Base-by-base conservation (phyloP, 2,329 filamentous ascomycete species). In the Ceratocystis cacaofunesta region DNA sequence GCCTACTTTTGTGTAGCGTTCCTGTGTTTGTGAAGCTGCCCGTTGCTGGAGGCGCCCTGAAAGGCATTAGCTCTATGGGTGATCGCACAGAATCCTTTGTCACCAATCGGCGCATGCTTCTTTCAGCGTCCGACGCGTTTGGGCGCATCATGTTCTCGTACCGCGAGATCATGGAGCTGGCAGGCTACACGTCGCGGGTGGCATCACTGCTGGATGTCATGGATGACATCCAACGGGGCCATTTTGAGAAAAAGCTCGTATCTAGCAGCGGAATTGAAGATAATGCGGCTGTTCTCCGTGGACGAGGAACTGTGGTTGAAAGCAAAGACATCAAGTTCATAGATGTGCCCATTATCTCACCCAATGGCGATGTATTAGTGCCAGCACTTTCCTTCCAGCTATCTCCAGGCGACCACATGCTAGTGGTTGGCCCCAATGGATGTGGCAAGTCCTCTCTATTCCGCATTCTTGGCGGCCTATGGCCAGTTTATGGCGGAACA, bases 81-180 rank as follows among this genome's bases (percentile, higher is more conserved):
- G 85, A 90, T 72, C 76, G 84, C 68, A 86, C 84, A 46, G 84
- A 86, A 74, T 87, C 85, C 68, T 97, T 99, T 72, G 89, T 99
- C 50, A 99, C 92, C 0, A 99, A 97, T 74, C 81, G 94, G 57
- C 83, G 94, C 67, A 89, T 99, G 82, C 80, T 99, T 12, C 81
- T 99, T 5, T 92, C 90, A 48, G 94, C 91, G 1, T 97, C 92
- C 0, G 94, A 99, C 73, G 92, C 92, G 28, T 96, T 96, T 72
- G 92, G 92, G 1, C 87, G 94, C 67, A 81, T 97, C 69, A 96
- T 96, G 92, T 96, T 96, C 76, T 95, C 90, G 1, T 97, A 96
- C 80, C 92, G 96, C 71, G 94, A 99, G 73, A 87, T 99, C 68
- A 96, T 92, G 73, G 92, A 99, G 75, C 80, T 99, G 36, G 94